A percentile compares a stretch with the other conserved stretches of the same genome.
Evolutionary conservation across 352 stramenopile genomes (phyloP).

Genomic region (Synura sp.): DNA sequence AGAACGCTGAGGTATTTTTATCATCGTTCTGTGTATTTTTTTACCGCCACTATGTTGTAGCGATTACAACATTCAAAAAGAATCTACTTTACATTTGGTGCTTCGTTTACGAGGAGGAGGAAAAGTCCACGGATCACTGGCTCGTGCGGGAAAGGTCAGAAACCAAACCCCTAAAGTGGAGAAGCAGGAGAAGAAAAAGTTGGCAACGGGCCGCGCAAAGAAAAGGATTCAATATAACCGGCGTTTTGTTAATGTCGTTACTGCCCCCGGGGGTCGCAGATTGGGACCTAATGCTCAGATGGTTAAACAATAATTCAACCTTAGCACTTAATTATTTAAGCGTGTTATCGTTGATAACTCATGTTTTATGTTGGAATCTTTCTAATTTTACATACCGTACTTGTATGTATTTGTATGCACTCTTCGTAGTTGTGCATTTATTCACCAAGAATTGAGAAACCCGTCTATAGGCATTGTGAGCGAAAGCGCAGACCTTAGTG

Average conservation of each 20-base stretch:
- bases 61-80: conserved; percentile 41
- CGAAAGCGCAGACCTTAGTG: too few species aligned
- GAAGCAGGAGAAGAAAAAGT: conserved; percentile 97
- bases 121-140: conserved; percentile 99
- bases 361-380: too few species aligned
- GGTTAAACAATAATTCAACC: too few species aligned
- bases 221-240: conserved; percentile 99
- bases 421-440: too few species aligned
- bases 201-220: conserved; percentile 94
- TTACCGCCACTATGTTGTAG: not conserved
- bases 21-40: not conserved
- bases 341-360: too few species aligned
- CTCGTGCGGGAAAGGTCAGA: conserved; percentile 99
- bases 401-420: too few species aligned
- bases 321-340: too few species aligned
- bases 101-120: conserved; percentile 63
- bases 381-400: too few species aligned
- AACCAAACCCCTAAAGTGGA: conserved; percentile 99
- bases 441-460: too few species aligned
- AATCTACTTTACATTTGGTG: conserved; percentile 85
- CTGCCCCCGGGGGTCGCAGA: conserved; percentile 91
- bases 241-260: conserved; percentile 98
- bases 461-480: too few species aligned
- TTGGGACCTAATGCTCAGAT: conserved; percentile 98
- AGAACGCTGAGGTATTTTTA: conserved; percentile 63